Percentiles rank a stretch among this genome's conserved stretches.
Conservation (phyloP, 2,329 filamentous ascomycete genomes). For the Epichloe baconii region DNA sequence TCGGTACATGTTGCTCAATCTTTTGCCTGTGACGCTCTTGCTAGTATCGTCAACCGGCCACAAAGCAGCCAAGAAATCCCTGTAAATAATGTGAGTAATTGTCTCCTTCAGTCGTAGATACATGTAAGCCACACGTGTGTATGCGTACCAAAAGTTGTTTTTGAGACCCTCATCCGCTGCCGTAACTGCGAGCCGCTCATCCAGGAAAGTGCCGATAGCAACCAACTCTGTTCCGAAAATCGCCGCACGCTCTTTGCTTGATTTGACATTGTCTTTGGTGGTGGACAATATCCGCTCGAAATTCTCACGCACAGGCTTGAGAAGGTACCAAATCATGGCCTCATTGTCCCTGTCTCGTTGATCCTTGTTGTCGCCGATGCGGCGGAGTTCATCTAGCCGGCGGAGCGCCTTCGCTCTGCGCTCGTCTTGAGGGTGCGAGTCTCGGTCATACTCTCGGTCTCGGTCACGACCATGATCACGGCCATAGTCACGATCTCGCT, state of each 20-base stretch:
- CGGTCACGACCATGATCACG: slow-evolving; percentile 13
- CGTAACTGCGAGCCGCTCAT: slow-evolving; percentile 30
- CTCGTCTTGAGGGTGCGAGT: slow-evolving; percentile 24
- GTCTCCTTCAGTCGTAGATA: too few relatives aligned
- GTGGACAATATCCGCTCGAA: slow-evolving; percentile 47
- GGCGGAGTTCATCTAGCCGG: slow-evolving; percentile 29
- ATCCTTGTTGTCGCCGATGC: slow-evolving; percentile 36
- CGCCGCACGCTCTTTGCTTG: slow-evolving; percentile 46
- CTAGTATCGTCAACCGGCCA: slow-evolving; percentile 34
- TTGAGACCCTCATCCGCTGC: slow-evolving; percentile 29
- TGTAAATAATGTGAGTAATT: slow-evolving; percentile 14
- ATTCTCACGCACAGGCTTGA: slow-evolving; percentile 47
- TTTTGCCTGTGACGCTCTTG: slow-evolving; percentile 29
- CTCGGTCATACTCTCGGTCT: slow-evolving; percentile 13
- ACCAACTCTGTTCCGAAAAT: slow-evolving; percentile 49
- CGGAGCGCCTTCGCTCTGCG: slow-evolving; percentile 27
- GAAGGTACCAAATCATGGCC: slow-evolving; percentile 33
- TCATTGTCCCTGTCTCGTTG: slow-evolving; percentile 32
- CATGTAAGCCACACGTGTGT: not conserved
- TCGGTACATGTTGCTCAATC: slow-evolving; percentile 32
- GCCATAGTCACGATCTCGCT: slow-evolving; percentile 12
- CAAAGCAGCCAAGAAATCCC: slow-evolving; percentile 32
- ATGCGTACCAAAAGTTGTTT: slow-evolving; percentile 36
- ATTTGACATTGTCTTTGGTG: slow-evolving; percentile 48
- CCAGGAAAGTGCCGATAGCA: slow-evolving; percentile 49